Conservation (phyloP, 2,329 filamentous ascomycete species). For the Colletotrichum neosansevieriae region DNA sequence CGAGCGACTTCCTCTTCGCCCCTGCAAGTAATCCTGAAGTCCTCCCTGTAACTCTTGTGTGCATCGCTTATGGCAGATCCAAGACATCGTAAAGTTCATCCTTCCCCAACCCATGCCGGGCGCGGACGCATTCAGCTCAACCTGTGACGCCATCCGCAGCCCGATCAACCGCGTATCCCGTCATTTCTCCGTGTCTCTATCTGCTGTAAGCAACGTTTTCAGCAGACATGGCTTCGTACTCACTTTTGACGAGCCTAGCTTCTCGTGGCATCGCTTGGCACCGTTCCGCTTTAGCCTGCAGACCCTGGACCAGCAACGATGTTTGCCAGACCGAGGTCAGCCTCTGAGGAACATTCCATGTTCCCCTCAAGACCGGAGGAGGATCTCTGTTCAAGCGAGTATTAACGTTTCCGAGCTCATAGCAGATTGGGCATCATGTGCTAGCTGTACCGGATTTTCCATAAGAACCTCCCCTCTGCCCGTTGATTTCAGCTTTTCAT, state of each 20-base stretch:
- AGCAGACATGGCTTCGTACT: neutral
- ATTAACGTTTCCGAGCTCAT: too few species aligned
- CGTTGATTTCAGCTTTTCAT: neutral
- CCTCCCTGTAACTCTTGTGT: neutral
- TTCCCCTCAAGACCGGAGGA: too few species aligned
- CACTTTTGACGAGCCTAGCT: neutral
- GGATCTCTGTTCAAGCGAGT: neutral
- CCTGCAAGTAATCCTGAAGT: too few species aligned
- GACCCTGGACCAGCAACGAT: slow-evolving; percentile 3
- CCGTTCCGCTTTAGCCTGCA: slow-evolving; percentile 9
- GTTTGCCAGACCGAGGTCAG: neutral
- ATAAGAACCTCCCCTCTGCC: slow-evolving; percentile 28
- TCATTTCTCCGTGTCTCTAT: neutral
- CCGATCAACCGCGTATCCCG: neutral
- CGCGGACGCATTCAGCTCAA: slow-evolving; percentile 11
- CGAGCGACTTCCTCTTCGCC: too few species aligned
- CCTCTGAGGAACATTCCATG: neutral
- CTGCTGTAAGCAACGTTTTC: slow-evolving; percentile 4
- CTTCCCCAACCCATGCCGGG: neutral
- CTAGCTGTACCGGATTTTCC: neutral
- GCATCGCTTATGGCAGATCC: neutral
- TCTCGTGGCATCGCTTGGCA: slow-evolving; percentile 14
- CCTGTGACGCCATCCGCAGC: slow-evolving; percentile 6
- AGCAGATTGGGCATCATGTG: too few species aligned
- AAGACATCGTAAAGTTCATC: slow-evolving; percentile 18